Conservation (phyloP, 2,329 filamentous ascomycete genomes). For the Metarhizium rileyi region DNA sequence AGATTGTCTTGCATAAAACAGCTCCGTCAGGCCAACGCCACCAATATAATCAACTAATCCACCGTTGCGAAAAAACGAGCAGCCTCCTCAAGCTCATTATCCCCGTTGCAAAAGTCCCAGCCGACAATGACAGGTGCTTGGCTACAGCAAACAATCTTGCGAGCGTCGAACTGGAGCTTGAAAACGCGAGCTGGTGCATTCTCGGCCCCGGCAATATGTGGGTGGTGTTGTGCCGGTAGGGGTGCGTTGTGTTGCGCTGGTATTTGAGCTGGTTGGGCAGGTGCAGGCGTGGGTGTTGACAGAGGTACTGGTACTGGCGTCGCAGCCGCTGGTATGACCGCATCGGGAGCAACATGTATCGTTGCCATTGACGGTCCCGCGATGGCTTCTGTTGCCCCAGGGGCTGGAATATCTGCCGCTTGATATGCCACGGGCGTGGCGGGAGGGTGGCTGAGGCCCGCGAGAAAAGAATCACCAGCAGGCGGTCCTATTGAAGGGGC, state of each 20-base stretch:
- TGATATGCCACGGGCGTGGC: not conserved
- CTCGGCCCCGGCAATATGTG: slow-evolving; percentile 36
- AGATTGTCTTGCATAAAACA: not conserved
- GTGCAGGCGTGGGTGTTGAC: not conserved
- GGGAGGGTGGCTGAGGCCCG: not conserved
- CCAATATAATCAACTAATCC: slow-evolving; percentile 19
- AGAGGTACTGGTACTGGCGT: not conserved
- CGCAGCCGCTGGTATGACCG: not conserved
- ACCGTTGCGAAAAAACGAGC: slow-evolving; percentile 66
- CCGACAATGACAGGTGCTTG: slow-evolving; percentile 88
- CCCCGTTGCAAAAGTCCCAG: slow-evolving; percentile 93
- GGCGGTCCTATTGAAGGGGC: not conserved
- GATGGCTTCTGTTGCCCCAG: not conserved
- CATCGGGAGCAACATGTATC: not conserved
- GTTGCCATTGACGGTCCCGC: not conserved
- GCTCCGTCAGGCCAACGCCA: not conserved
- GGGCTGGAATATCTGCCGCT: not conserved
- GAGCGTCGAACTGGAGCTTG: slow-evolving; percentile 92
- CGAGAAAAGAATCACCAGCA: slow-evolving; percentile 1
- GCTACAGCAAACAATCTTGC: slow-evolving; percentile 88
- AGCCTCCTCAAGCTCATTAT: slow-evolving; percentile 68
- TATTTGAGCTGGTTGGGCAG: slow-evolving; percentile 14
- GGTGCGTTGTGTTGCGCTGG: not conserved
- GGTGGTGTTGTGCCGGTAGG: slow-evolving; percentile 24
- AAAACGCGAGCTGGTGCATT: slow-evolving; percentile 60